Conservation (phyloP, 495 filamentous ascomycete species). For the Aspergillus incahuasiensis region DNA sequence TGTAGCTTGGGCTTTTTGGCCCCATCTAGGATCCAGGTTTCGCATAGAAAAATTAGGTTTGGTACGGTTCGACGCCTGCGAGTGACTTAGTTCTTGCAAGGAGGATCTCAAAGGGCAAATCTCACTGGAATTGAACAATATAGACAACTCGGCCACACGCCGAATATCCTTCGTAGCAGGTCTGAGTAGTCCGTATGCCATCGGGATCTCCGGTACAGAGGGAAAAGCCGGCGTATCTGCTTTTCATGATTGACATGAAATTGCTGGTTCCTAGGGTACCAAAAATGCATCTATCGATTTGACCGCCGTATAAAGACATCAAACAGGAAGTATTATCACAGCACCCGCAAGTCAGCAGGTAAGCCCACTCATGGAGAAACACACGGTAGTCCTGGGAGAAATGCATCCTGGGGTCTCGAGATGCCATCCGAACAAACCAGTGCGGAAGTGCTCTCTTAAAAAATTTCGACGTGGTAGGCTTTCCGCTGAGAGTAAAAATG, state of each 20-base stretch:
- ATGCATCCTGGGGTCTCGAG: not conserved
- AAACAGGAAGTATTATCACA: not conserved
- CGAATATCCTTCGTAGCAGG: not conserved
- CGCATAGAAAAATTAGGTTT: not conserved
- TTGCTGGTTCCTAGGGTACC: not conserved
- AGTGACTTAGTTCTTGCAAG: not conserved
- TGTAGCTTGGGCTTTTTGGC: not conserved
- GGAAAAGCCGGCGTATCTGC: not conserved
- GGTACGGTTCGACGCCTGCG: not conserved
- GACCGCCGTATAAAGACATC: not conserved
- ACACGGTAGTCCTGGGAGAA: not conserved
- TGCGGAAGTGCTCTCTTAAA: constrained; percentile 2
- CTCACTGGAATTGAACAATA: not conserved
- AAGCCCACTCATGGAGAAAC: constrained; percentile 2
- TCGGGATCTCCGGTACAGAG: not conserved
- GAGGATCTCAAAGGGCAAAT: not conserved
- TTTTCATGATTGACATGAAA: not conserved
- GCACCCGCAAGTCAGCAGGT: not conserved
- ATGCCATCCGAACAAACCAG: not conserved
- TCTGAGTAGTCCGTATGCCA: not conserved
- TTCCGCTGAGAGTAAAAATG: not conserved
- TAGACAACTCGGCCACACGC: not conserved
- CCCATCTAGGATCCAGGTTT: not conserved
- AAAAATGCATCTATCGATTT: constrained; percentile 8
- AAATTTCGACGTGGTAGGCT: not conserved